A percentile compares a stretch with the other conserved stretches of the same genome.
Conservation (phyloP, 805 yeast genomes). For the Starmerella khaoyaiensis region DNA sequence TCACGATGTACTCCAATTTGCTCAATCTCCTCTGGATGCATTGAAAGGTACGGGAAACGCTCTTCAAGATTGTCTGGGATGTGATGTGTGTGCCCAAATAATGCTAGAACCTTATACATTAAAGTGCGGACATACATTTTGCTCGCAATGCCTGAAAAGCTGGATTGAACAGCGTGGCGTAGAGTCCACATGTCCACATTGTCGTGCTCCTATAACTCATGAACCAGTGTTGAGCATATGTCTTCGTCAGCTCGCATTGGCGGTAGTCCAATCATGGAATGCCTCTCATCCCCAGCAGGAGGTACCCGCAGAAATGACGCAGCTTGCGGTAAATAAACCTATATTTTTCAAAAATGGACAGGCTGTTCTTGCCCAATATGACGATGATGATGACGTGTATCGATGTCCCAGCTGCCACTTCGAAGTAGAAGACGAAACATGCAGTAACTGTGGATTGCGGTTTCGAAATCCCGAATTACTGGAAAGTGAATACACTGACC, state of each 20-base stretch:
- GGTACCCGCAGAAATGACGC: not conserved
- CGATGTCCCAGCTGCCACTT: slow-evolving; percentile 56
- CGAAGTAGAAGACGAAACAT: slow-evolving; percentile 51
- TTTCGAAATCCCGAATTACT: slow-evolving; percentile 4
- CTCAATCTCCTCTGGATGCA: slow-evolving; percentile 4
- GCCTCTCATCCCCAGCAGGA: slow-evolving; percentile 1
- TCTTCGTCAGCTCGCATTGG: slow-evolving; percentile 15
- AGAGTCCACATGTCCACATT: slow-evolving; percentile 19
- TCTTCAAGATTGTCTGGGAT: slow-evolving; percentile 23
- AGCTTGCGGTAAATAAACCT: not conserved
- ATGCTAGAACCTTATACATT: slow-evolving; percentile 46
- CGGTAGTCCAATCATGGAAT: slow-evolving; percentile 14
- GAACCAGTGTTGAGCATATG: slow-evolving; percentile 17
- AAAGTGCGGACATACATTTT: slow-evolving; percentile 54
- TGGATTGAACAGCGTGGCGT: slow-evolving; percentile 22
- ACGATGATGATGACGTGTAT: slow-evolving; percentile 50
- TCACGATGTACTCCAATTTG: slow-evolving; percentile 8
- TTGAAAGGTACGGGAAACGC: slow-evolving; percentile 1
- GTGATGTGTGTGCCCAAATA: slow-evolving; percentile 48
- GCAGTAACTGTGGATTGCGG: slow-evolving; percentile 42
- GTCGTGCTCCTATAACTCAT: slow-evolving; percentile 14
- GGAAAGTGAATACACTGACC: slow-evolving; percentile 2
- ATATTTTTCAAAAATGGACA: slow-evolving; percentile 1
- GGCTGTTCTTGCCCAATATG: slow-evolving; percentile 31
- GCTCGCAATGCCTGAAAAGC: slow-evolving; percentile 34